phyloP scores from a whole-genome alignment of 768 basidiomycete genomes.

The Lenzites betulinus region DNA sequence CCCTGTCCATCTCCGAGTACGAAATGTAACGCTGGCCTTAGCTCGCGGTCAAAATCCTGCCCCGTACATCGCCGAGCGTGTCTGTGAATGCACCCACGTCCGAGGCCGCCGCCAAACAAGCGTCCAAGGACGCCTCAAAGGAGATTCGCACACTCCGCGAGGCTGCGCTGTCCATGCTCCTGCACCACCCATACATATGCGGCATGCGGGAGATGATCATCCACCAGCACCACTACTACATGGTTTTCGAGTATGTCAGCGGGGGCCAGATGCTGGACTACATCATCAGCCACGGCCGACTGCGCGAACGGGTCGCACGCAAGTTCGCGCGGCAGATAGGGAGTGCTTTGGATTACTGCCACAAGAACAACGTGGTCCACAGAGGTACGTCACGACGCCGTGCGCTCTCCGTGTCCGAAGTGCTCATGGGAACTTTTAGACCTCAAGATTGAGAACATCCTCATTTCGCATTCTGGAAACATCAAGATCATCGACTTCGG shows the following conservation, averaged over 20 bases:
- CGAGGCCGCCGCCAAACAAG: slow-evolving; percentile 74
- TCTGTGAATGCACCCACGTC: slow-evolving; percentile 51
- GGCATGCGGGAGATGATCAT: slow-evolving; percentile 99
- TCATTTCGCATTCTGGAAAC: slow-evolving; percentile 97
- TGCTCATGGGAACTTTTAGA: slow-evolving; percentile 43
- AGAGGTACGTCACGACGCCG: slow-evolving; percentile 52
- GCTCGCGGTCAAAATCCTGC: slow-evolving; percentile 99
- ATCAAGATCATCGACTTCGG: slow-evolving; percentile 99
- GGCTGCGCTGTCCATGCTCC: slow-evolving; percentile 90
- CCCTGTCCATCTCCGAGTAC: not conserved
- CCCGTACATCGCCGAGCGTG: slow-evolving; percentile 69
- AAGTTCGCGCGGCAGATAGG: slow-evolving; percentile 99
- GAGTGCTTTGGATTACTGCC: slow-evolving; percentile 94
- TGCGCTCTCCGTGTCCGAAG: slow-evolving; percentile 15
- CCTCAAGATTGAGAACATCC: slow-evolving; percentile 99
- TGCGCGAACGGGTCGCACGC: slow-evolving; percentile 92
- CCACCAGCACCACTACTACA: slow-evolving; percentile 98
- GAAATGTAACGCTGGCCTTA: slow-evolving; percentile 33
- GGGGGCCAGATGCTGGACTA: slow-evolving; percentile 99
- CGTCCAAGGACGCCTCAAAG: slow-evolving; percentile 89
- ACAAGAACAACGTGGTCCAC: slow-evolving; percentile 96
- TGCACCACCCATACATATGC: slow-evolving; percentile 98
- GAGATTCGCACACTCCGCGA: slow-evolving; percentile 96
- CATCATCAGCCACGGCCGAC: slow-evolving; percentile 96
- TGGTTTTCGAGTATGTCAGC: slow-evolving; percentile 98